phyloP scores from a whole-genome alignment of 108 stramenopile genomes.

The Discostella stelligeroides region DNA sequence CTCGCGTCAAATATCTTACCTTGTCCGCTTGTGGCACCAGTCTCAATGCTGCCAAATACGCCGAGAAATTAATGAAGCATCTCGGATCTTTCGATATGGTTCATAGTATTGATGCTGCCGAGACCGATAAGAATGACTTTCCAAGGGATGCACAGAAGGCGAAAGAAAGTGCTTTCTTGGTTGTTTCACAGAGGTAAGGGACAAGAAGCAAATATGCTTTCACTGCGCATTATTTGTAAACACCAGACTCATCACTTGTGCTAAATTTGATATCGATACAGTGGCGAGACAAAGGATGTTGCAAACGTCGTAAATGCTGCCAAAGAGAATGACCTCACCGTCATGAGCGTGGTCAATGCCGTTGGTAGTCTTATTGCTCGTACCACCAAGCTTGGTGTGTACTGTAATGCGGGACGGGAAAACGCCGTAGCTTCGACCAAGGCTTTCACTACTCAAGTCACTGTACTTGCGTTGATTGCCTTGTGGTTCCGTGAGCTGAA shows the following conservation, averaged over 20 bases:
- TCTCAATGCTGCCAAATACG: conserved; percentile 93
- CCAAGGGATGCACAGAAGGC: conserved; percentile 54
- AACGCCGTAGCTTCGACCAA: conserved; percentile 99
- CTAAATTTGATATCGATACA: conserved; percentile 7
- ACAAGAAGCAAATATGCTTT: no score
- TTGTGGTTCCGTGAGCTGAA: conserved; percentile 93
- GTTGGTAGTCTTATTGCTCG: conserved; percentile 98
- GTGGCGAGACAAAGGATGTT: conserved; percentile 98
- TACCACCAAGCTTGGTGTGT: conserved; percentile 96
- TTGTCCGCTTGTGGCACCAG: conserved; percentile 97
- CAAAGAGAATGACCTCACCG: conserved; percentile 84
- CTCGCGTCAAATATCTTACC: conserved; percentile 82
- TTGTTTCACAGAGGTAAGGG: conserved; percentile 85
- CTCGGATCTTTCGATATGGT: conserved; percentile 94
- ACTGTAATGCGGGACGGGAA: conserved; percentile 98
- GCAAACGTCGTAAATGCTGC: conserved; percentile 86
- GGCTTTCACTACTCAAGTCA: conserved; percentile 99
- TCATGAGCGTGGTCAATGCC: conserved; percentile 94
- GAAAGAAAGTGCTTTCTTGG: conserved; percentile 81
- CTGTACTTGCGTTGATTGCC: conserved; percentile 95
- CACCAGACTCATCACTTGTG: no score
- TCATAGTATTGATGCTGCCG: conserved; percentile 89
- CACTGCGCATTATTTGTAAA: no score
- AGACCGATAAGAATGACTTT: conserved; percentile 87
- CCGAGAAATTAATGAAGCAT: conserved; percentile 97